phyloP scores from a whole-genome alignment of 106 monocot genomes.

The Acorus calamus region DNA sequence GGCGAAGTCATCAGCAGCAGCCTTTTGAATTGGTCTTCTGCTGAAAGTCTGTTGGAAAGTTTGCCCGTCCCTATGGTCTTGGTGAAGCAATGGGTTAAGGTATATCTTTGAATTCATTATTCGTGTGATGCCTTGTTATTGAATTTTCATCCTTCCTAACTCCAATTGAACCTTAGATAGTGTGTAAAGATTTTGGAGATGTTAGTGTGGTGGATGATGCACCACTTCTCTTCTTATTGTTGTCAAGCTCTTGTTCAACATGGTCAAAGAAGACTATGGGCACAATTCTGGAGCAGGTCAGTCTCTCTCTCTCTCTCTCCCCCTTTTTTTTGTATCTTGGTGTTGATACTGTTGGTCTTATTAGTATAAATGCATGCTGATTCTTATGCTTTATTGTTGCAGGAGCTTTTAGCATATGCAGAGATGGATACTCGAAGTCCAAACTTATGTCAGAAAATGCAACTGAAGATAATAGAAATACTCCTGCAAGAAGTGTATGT shows the following conservation, averaged over 20 bases:
- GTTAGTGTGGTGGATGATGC: constrained; percentile 23
- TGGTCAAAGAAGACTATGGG: constrained; percentile 28
- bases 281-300: constrained; percentile 76
- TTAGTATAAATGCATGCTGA: background rate
- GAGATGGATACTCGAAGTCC: constrained; percentile 28
- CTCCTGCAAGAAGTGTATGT: constrained; percentile 53
- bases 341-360: background rate
- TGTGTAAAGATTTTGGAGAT: constrained; percentile 44
- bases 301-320: background rate
- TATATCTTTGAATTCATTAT: constrained; percentile 11
- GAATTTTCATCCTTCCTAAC: background rate
- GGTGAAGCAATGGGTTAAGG: constrained; percentile 90
- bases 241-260: constrained; percentile 13
- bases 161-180: constrained; percentile 36
- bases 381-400: constrained; percentile 9
- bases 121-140: background rate
- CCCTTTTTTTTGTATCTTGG: background rate
- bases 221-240: constrained; percentile 39
- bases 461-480: constrained; percentile 40
- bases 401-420: constrained; percentile 72
- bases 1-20: constrained; percentile 29
- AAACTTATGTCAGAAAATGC: constrained; percentile 37
- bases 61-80: constrained; percentile 30
- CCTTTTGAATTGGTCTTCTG: constrained; percentile 30
- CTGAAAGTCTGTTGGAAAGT: constrained; percentile 17